Conservation (phyloP, 2,329 filamentous ascomycete genomes). For the Penicillium sp. region DNA sequence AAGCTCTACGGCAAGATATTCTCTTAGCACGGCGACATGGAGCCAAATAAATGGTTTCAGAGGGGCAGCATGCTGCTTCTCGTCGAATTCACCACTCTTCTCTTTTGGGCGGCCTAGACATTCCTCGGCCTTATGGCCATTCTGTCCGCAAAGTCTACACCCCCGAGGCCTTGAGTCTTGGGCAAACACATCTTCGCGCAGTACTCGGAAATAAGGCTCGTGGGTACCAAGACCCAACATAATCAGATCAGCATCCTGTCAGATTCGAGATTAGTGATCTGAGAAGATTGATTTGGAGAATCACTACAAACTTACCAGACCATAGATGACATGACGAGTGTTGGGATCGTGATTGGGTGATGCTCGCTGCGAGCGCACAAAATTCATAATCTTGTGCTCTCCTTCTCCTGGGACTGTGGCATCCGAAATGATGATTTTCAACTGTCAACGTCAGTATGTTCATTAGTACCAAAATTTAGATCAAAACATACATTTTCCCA, state of each 20-base stretch:
- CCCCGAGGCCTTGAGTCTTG: constrained; percentile 78
- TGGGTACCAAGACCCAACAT: constrained; percentile 97
- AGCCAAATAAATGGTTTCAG: constrained; percentile 98
- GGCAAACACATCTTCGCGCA: constrained; percentile 95
- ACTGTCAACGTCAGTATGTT: constrained; percentile 38
- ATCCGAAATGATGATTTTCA: constrained; percentile 98
- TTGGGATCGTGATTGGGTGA: constrained; percentile 93
- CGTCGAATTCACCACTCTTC: constrained; percentile 75
- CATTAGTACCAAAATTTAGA: neutral
- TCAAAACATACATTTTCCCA: constrained; percentile 69
- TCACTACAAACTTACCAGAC: constrained; percentile 52
- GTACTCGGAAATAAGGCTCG: constrained; percentile 92
- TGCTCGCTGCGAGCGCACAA: constrained; percentile 86
- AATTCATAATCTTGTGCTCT: constrained; percentile 99
- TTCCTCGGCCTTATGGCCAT: constrained; percentile 82
- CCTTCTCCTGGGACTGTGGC: constrained; percentile 96
- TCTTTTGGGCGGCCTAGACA: constrained; percentile 77
- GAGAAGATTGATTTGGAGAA: neutral
- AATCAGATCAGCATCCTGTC: constrained; percentile 85
- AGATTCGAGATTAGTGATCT: constrained; percentile 22
- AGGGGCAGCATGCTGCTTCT: constrained; percentile 68
- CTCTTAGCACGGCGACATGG: constrained; percentile 83
- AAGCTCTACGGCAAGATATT: constrained; percentile 90
- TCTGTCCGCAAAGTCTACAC: constrained; percentile 87
- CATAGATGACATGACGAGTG: constrained; percentile 96